These are phyloP conservation scores for Aspergillus brasiliensis DNA, from an alignment of 2,329 filamentous ascomycete species.

Conservation along the genomic window DNA sequence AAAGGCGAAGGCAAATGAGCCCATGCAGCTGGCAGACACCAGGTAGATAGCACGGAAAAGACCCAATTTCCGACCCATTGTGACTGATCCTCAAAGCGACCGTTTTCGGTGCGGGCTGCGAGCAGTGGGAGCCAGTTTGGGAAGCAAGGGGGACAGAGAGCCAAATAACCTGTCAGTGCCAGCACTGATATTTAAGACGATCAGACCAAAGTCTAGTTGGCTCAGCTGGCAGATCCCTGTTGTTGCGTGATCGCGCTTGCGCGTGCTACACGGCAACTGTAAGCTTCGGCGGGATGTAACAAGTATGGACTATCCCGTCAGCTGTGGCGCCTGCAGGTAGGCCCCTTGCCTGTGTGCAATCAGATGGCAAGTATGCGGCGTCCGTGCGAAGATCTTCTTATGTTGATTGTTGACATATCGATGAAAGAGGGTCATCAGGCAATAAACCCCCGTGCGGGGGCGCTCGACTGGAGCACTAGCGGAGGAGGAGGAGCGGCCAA, in stretches of 20 bases:
- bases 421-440: neutral
- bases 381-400: neutral
- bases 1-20: conserved; percentile 43
- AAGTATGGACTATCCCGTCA: neutral
- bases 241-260: conserved; percentile 7
- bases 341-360: conserved; percentile 1
- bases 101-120: neutral
- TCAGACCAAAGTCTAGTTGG: neutral
- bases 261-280: neutral
- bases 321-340: neutral
- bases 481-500: neutral
- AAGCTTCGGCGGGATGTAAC: neutral
- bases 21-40: conserved; percentile 40
- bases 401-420: neutral
- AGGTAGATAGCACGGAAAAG: conserved; percentile 40
- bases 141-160: neutral
- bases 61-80: conserved; percentile 39
- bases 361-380: neutral
- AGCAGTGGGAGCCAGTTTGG: neutral
- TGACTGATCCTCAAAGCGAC: neutral
- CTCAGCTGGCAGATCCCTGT: neutral
- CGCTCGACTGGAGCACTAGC: neutral
- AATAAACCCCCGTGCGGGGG: neutral
- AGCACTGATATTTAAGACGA: neutral
- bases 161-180: neutral